These are phyloP conservation scores for Musa acuminata DNA, from an alignment of 176 grass and related monocot species.

Conservation along the genomic window DNA sequence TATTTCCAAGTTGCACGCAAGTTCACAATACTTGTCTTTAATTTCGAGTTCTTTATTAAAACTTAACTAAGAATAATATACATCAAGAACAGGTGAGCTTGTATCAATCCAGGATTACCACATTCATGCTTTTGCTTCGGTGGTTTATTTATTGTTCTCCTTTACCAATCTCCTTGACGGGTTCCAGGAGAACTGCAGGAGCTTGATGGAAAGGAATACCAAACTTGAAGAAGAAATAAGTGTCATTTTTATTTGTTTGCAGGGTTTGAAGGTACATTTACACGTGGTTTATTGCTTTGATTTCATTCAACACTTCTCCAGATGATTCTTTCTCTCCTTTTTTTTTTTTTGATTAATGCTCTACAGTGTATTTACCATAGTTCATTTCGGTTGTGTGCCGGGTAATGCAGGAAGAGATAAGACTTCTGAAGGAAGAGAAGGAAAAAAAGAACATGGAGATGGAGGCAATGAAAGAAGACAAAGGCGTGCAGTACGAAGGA, in stretches of 20 bases:
- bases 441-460: conserved; percentile 14
- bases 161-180: not conserved
- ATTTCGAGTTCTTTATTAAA: no score
- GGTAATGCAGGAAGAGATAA: conserved; percentile 38
- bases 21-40: no score
- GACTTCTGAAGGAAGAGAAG: conserved; percentile 29
- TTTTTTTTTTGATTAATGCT: not conserved
- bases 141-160: no score
- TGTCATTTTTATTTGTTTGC: conserved; percentile 16
- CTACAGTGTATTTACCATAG: not conserved
- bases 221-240: conserved; percentile 38
- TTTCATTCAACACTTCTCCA: no score
- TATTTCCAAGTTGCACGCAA: no score
- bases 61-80: no score
- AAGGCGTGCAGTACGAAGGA: conserved; percentile 2
- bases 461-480: conserved; percentile 24
- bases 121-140: no score
- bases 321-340: no score
- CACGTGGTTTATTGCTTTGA: not conserved
- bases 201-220: conserved; percentile 25
- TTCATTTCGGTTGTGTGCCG: not conserved
- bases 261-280: not conserved
- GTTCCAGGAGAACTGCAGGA: conserved; percentile 26
- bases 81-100: no score
- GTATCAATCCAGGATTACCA: no score